These are phyloP conservation scores for Parietichytrium sp. DNA, from an alignment of 108 stramenopile species.

Conservation along the genomic window DNA sequence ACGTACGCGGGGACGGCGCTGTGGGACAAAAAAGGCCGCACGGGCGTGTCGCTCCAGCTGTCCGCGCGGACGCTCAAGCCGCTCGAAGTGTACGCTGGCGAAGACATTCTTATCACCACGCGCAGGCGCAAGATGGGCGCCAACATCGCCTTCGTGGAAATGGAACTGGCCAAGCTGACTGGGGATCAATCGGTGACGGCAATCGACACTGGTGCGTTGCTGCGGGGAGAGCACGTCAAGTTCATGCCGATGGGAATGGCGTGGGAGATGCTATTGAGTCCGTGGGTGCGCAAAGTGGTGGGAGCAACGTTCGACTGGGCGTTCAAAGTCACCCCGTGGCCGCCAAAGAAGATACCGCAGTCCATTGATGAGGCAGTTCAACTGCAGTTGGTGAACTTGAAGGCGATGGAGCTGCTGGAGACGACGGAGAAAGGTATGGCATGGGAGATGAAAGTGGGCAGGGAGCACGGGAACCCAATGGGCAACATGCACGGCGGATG, in stretches of 20 bases:
- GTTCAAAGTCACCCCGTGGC: too few species aligned
- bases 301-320: background rate
- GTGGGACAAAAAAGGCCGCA: background rate
- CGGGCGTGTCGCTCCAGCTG: background rate
- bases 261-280: background rate
- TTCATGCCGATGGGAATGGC: background rate
- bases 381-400: background rate
- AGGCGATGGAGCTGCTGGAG: background rate
- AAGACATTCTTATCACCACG: background rate
- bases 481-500: conserved; percentile 7
- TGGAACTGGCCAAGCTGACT: background rate
- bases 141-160: background rate
- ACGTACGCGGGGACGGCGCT: background rate
- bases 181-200: too few species aligned
- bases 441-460: background rate
- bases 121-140: background rate
- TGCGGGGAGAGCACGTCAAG: background rate
- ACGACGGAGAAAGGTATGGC: background rate
- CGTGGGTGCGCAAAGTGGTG: background rate
- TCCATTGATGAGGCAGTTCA: background rate
- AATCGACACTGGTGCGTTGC: too few species aligned
- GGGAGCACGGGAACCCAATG: conserved; percentile 3
- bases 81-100: background rate
- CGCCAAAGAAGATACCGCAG: too few species aligned
- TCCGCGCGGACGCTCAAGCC: background rate